phyloP scores from a whole-genome alignment of 2,329 filamentous ascomycete genomes.

The Apiospora kogelbergensis region DNA sequence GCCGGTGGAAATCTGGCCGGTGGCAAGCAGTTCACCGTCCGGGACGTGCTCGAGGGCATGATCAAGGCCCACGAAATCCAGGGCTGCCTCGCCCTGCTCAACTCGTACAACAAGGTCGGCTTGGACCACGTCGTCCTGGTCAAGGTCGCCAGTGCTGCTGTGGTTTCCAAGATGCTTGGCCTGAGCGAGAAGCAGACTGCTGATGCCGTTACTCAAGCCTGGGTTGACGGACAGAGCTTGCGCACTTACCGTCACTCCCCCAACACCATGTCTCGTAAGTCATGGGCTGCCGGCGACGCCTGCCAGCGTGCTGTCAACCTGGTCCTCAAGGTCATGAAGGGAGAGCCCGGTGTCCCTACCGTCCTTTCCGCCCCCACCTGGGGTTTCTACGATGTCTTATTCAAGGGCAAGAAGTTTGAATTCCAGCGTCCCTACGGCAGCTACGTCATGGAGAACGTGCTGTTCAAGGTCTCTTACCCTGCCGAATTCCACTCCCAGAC shows the following conservation, averaged over 20 bases:
- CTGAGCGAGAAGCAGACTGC: slow-evolving; percentile 87
- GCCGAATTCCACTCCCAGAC: slow-evolving; percentile 99
- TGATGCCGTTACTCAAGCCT: slow-evolving; percentile 94
- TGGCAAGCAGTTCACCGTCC: slow-evolving; percentile 84
- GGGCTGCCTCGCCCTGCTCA: slow-evolving; percentile 92
- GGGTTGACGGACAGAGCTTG: slow-evolving; percentile 94
- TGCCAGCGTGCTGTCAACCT: slow-evolving; percentile 95
- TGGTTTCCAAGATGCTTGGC: slow-evolving; percentile 93
- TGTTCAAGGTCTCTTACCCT: slow-evolving; percentile 99
- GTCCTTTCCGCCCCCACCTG: slow-evolving; percentile 90
- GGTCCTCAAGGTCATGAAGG: slow-evolving; percentile 85
- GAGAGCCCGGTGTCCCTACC: slow-evolving; percentile 87
- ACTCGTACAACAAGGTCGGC: slow-evolving; percentile 98
- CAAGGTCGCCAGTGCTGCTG: slow-evolving; percentile 93
- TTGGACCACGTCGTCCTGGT: slow-evolving; percentile 97
- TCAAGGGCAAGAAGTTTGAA: slow-evolving; percentile 92
- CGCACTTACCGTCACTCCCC: slow-evolving; percentile 96
- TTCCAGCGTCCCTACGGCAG: slow-evolving; percentile 96
- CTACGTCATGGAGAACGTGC: slow-evolving; percentile 99
- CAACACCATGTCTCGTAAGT: slow-evolving; percentile 99
- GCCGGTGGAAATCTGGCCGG: slow-evolving; percentile 76
- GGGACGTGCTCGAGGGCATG: slow-evolving; percentile 93
- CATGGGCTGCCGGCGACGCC: slow-evolving; percentile 96
- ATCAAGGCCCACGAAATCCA: slow-evolving; percentile 99
- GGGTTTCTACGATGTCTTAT: slow-evolving; percentile 99